Percentiles rank a stretch among this genome's conserved stretches.
phyloP scores from a whole-genome alignment of 805 yeast genomes.

The Soucietia sequanensis region DNA sequence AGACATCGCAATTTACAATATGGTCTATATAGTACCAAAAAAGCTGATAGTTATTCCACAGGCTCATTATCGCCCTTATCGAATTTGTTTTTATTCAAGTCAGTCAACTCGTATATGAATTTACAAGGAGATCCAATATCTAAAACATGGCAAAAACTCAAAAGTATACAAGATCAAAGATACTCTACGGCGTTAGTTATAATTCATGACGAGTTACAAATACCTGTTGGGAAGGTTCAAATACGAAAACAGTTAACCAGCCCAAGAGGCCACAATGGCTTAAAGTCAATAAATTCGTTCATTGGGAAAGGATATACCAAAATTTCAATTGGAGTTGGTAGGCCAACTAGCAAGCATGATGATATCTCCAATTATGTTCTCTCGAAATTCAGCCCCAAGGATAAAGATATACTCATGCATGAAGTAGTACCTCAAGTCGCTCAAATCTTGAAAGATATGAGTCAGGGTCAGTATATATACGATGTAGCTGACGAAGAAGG shows the following conservation, averaged over 20 bases:
- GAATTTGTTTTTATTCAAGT: slow-evolving; percentile 43
- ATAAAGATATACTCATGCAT: slow-evolving; percentile 38
- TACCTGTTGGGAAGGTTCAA: slow-evolving; percentile 64
- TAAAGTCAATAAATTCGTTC: slow-evolving; percentile 51
- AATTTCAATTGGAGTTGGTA: slow-evolving; percentile 75
- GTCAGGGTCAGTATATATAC: slow-evolving; percentile 10
- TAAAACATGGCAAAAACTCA: slow-evolving; percentile 45
- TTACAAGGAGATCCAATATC: slow-evolving; percentile 58
- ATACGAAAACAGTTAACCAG: slow-evolving; percentile 59
- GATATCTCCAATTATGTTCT: slow-evolving; percentile 65
- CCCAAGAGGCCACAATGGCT: slow-evolving; percentile 83
- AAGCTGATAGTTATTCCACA: slow-evolving; percentile 9
- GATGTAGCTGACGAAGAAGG: no score
- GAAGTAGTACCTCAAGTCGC: slow-evolving; percentile 43
- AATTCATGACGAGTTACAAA: slow-evolving; percentile 76
- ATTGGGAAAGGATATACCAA: slow-evolving; percentile 59
- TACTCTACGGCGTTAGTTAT: slow-evolving; percentile 47
- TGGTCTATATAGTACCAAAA: slow-evolving; percentile 20
- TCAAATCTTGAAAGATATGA: slow-evolving; percentile 35
- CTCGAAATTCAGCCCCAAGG: slow-evolving; percentile 46
- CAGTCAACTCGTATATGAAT: slow-evolving; percentile 67
- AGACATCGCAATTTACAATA: slow-evolving; percentile 17
- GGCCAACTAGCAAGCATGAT: slow-evolving; percentile 48
- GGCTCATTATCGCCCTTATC: no score
- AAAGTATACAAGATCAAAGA: slow-evolving; percentile 15